Percentiles rank a stretch among this genome's conserved stretches.
Evolutionary conservation across 176 grass and related monocot species (phyloP).

Genomic region (Triticum dicoccoides): DNA sequence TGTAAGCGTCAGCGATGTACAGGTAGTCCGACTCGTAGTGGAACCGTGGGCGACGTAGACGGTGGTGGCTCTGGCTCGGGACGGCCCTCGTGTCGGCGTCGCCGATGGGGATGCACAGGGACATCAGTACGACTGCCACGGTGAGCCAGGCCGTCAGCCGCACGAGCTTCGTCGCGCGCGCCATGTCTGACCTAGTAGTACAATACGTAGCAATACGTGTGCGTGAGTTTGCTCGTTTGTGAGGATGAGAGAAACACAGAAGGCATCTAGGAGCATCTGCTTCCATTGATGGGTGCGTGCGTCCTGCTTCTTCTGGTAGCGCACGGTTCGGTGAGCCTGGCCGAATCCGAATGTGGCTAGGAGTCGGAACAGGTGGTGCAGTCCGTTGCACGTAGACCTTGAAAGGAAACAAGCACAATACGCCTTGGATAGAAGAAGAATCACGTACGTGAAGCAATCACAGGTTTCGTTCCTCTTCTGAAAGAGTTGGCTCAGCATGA

Average conservation of each 20-base stretch:
- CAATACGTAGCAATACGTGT: too few species aligned
- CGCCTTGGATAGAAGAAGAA: background rate
- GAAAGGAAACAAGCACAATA: background rate
- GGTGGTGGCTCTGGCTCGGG: background rate
- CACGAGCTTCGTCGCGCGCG: background rate
- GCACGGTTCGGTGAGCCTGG: background rate
- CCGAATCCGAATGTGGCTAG: background rate
- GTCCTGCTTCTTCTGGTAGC: background rate
- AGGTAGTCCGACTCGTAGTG: background rate
- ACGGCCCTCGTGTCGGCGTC: too few species aligned
- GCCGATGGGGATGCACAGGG: too few species aligned
- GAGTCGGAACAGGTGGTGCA: background rate
- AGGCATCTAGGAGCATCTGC: too few species aligned
- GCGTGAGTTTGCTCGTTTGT: too few species aligned
- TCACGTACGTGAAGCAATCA: background rate
- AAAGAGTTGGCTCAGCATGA: background rate
- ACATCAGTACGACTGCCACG: too few species aligned
- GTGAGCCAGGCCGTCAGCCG: background rate
- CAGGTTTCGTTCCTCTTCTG: background rate
- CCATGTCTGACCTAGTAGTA: background rate
- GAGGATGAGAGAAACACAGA: too few species aligned
- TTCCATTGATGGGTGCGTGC: background rate
- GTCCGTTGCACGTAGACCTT: background rate
- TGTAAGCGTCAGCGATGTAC: background rate
- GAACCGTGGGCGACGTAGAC: background rate